phyloP scores from a whole-genome alignment of 352 stramenopile species.

The Globisporangium alternatum region DNA sequence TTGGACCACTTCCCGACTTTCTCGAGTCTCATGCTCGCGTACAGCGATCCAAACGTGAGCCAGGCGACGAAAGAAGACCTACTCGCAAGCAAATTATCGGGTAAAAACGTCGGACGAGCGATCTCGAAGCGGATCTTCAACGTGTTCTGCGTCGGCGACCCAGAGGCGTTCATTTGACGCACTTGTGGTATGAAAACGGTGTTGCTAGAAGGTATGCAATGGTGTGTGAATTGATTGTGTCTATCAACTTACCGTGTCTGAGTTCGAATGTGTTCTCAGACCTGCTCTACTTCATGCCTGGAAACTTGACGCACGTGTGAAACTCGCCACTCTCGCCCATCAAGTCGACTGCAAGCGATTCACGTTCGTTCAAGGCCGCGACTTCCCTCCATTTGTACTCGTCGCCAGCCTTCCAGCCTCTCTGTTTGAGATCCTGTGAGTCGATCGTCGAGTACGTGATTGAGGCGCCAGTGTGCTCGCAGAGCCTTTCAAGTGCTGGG shows the following conservation, averaged over 20 bases:
- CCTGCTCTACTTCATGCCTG: conserved; percentile 38
- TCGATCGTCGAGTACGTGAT: conserved; percentile 66
- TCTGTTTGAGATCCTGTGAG: conserved; percentile 17
- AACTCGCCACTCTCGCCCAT: conserved; percentile 92
- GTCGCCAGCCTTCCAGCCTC: conserved; percentile 32
- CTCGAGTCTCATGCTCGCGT: conserved; percentile 42
- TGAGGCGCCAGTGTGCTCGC: conserved; percentile 32
- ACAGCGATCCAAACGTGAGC: conserved; percentile 35
- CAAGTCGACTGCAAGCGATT: conserved; percentile 40
- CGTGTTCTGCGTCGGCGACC: conserved; percentile 48
- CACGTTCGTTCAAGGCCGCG: conserved; percentile 24
- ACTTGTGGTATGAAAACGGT: background rate
- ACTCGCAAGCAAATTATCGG: conserved; percentile 49
- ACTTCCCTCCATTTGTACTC: conserved; percentile 37
- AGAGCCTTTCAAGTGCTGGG: conserved; percentile 52
- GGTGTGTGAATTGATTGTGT: background rate
- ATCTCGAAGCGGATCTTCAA: conserved; percentile 57
- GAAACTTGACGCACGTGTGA: conserved; percentile 84
- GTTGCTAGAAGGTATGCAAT: no score
- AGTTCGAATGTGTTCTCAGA: background rate
- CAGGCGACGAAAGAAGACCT: conserved; percentile 49
- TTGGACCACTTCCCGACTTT: conserved; percentile 64
- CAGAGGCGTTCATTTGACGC: conserved; percentile 28
- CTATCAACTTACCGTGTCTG: background rate
- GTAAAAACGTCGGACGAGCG: conserved; percentile 32